These are phyloP conservation scores for Platismatia glauca DNA, from an alignment of 495 filamentous ascomycete species.

Conservation along the genomic window DNA sequence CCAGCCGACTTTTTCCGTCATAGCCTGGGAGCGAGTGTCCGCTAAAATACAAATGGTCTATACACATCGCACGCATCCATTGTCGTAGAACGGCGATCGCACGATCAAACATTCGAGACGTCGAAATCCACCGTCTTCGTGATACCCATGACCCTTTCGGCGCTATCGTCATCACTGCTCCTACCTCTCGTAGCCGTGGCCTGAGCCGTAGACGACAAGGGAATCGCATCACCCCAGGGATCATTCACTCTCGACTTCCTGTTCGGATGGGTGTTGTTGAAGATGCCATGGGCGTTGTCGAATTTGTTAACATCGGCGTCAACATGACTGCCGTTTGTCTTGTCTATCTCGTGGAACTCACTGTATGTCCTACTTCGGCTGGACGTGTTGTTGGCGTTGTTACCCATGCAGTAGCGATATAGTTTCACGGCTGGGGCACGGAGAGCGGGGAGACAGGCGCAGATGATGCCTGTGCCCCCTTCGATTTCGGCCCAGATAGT, in stretches of 20 bases:
- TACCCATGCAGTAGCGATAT: neutral
- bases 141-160: neutral
- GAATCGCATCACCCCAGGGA: neutral
- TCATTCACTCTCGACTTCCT: neutral
- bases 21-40: too few species aligned
- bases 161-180: neutral
- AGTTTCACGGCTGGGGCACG: neutral
- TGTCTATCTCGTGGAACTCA: slow-evolving; percentile 4
- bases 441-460: slow-evolving; percentile 5
- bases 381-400: neutral
- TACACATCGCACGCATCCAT: too few species aligned
- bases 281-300: neutral
- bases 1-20: too few species aligned
- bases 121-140: neutral
- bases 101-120: neutral
- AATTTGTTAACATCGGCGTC: neutral
- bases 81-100: too few species aligned
- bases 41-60: too few species aligned
- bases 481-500: slow-evolving; percentile 8
- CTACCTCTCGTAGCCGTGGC: neutral
- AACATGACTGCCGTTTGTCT: neutral
- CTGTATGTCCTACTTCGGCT: neutral
- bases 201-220: neutral
- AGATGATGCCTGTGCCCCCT: slow-evolving; percentile 6
- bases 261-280: neutral